Conservation (phyloP, 1,284 basidiomycete genomes). For the Cryptococcus hybrid region DNA sequence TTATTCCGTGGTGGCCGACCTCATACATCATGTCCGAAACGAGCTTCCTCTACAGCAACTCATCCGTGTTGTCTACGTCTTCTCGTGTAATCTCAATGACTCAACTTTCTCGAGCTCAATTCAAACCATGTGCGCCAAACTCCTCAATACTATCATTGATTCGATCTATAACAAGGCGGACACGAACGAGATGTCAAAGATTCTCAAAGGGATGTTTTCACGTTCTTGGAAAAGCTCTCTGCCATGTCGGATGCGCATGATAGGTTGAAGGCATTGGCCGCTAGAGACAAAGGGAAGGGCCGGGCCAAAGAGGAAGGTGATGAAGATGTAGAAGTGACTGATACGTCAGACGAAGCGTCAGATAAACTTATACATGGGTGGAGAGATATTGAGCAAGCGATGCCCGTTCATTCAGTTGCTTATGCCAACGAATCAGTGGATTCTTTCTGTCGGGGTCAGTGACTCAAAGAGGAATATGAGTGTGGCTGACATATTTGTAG, state of each 20-base stretch:
- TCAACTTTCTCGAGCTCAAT: constrained; percentile 75
- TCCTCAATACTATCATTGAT: constrained; percentile 88
- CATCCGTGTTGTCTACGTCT: constrained; percentile 76
- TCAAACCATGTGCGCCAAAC: constrained; percentile 90
- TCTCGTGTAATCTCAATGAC: constrained; percentile 88
- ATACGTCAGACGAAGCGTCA: constrained; percentile 16
- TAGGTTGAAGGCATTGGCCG: constrained; percentile 42
- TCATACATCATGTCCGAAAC: constrained; percentile 85
- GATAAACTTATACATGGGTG: constrained; percentile 46
- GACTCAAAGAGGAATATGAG: too few relatives aligned
- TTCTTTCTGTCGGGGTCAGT: constrained; percentile 64
- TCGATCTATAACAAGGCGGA: constrained; percentile 74
- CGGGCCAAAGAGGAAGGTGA: constrained; percentile 39
- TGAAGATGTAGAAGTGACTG: constrained; percentile 27
- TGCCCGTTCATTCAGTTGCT: constrained; percentile 70
- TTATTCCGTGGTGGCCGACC: constrained; percentile 87
- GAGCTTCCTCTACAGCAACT: constrained; percentile 82
- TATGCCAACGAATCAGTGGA: constrained; percentile 76
- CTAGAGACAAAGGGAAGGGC: constrained; percentile 43
- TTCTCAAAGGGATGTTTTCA: constrained; percentile 78
- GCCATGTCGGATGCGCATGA: constrained; percentile 68
- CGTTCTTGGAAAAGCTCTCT: constrained; percentile 82
- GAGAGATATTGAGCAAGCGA: constrained; percentile 69
- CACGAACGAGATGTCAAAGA: constrained; percentile 62
- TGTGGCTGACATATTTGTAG: constrained; percentile 49